A percentile compares a stretch with the other conserved stretches of the same genome.
Conservation (phyloP, 768 basidiomycete genomes). For the Lactarius psammicola region DNA sequence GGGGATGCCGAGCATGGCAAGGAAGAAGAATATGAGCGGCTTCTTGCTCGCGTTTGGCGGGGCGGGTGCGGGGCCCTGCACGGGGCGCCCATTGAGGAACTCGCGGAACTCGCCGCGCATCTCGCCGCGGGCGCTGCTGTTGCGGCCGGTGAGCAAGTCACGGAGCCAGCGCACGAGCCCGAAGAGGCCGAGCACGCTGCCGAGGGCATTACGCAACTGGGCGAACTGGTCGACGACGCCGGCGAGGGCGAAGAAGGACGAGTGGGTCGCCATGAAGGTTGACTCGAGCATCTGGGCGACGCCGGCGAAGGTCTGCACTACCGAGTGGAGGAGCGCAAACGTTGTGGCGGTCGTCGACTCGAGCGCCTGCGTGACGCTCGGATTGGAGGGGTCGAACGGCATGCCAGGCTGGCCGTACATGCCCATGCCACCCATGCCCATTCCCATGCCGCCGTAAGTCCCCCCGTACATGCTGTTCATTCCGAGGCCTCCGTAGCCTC, state of each 20-base stretch:
- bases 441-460: slow-evolving; percentile 40
- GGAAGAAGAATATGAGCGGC: slow-evolving; percentile 88
- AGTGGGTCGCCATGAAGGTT: slow-evolving; percentile 97
- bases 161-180: slow-evolving; percentile 86
- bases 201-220: slow-evolving; percentile 87
- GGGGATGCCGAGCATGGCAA: slow-evolving; percentile 90
- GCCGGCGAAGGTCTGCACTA: slow-evolving; percentile 93
- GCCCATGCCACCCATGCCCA: slow-evolving; percentile 42
- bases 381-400: slow-evolving; percentile 49
- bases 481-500: slow-evolving; percentile 33
- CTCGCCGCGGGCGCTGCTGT: slow-evolving; percentile 38
- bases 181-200: slow-evolving; percentile 90
- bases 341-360: slow-evolving; percentile 90
- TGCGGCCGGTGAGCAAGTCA: slow-evolving; percentile 52
- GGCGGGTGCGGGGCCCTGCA: slow-evolving; percentile 47
- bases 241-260: slow-evolving; percentile 94
- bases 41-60: slow-evolving; percentile 75
- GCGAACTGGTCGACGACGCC: slow-evolving; percentile 95
- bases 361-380: slow-evolving; percentile 82
- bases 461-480: slow-evolving; percentile 42
- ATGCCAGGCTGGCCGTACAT: slow-evolving; percentile 40
- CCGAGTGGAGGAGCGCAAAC: slow-evolving; percentile 88
- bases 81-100: slow-evolving; percentile 65
- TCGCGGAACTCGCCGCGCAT: slow-evolving; percentile 70
- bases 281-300: slow-evolving; percentile 97